phyloP scores from a whole-genome alignment of 768 basidiomycete genomes.

The Russula olivacea region DNA sequence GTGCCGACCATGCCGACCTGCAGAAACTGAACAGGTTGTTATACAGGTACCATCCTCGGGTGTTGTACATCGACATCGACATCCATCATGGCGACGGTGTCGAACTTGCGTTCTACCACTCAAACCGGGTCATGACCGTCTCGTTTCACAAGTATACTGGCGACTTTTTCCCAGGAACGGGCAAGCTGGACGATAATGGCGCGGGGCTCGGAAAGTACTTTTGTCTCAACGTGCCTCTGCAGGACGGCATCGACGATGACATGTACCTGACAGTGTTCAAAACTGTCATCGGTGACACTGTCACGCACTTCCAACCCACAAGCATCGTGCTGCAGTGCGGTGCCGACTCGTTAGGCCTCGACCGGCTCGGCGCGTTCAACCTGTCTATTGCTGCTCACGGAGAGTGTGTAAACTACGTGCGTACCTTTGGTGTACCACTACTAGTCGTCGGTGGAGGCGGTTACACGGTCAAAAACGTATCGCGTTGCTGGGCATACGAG shows the following conservation, averaged over 20 bases:
- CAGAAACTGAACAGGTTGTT: background rate
- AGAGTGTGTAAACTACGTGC: conserved; percentile 96
- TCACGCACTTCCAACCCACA: conserved; percentile 80
- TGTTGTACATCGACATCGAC: conserved; percentile 98
- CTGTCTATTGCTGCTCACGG: conserved; percentile 96
- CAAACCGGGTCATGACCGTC: conserved; percentile 97
- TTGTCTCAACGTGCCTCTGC: conserved; percentile 88
- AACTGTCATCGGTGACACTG: conserved; percentile 90
- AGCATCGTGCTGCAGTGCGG: conserved; percentile 96
- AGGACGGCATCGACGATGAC: conserved; percentile 95
- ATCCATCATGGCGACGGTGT: conserved; percentile 99
- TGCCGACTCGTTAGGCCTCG: conserved; percentile 92
- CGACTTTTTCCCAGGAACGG: conserved; percentile 97
- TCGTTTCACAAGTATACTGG: conserved; percentile 99
- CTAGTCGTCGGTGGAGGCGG: conserved; percentile 93
- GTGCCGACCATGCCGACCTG: background rate
- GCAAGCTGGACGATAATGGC: conserved; percentile 91
- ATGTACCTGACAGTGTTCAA: conserved; percentile 96
- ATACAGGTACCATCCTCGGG: conserved; percentile 80
- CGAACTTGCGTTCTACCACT: conserved; percentile 95
- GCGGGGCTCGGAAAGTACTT: conserved; percentile 89
- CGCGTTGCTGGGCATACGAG: conserved; percentile 99
- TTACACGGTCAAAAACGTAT: conserved; percentile 95
- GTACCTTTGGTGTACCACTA: conserved; percentile 85
- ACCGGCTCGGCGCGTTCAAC: conserved; percentile 95